These are phyloP conservation scores for Trichoderma arundinaceum DNA, from an alignment of 2,329 filamentous ascomycete genomes.

Conservation along the genomic window DNA sequence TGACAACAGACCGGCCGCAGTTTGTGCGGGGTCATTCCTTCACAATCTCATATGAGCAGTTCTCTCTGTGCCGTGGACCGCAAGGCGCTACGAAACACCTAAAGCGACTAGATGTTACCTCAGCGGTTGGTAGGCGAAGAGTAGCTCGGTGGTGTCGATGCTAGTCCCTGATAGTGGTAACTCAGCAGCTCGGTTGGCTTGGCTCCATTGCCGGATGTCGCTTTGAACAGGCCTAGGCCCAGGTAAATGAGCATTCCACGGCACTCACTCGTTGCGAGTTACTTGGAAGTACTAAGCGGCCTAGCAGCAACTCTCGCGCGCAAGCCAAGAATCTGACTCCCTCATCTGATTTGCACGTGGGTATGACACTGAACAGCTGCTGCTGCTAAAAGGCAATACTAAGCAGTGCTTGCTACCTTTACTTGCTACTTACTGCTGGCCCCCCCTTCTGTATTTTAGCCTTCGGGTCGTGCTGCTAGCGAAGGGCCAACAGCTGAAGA, in stretches of 20 bases:
- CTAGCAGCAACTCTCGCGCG: too few relatives aligned
- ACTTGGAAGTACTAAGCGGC: too few relatives aligned
- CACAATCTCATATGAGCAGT: not conserved
- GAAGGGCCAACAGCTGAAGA: constrained; percentile 17
- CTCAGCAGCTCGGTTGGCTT: not conserved
- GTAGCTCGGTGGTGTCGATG: not conserved
- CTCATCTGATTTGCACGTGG: constrained; percentile 18
- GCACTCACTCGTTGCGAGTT: too few relatives aligned
- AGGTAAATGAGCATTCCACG: not conserved
- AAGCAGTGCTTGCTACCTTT: not conserved
- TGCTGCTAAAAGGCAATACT: not conserved
- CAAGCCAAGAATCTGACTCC: not conserved
- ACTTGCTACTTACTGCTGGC: not conserved
- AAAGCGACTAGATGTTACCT: not conserved
- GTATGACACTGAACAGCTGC: not conserved
- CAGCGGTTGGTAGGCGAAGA: constrained; percentile 4
- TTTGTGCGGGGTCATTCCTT: constrained; percentile 20
- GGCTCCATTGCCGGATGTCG: constrained; percentile 20
- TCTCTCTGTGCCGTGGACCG: too few relatives aligned
- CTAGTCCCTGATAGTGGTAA: not conserved
- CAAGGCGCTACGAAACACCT: not conserved
- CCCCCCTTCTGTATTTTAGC: not conserved
- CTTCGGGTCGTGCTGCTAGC: not conserved
- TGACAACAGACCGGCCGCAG: not conserved
- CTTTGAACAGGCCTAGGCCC: not conserved